These are phyloP conservation scores for Ceratocystiopsis sp. DNA, from an alignment of 2,329 filamentous ascomycete species.

Conservation along the genomic window DNA sequence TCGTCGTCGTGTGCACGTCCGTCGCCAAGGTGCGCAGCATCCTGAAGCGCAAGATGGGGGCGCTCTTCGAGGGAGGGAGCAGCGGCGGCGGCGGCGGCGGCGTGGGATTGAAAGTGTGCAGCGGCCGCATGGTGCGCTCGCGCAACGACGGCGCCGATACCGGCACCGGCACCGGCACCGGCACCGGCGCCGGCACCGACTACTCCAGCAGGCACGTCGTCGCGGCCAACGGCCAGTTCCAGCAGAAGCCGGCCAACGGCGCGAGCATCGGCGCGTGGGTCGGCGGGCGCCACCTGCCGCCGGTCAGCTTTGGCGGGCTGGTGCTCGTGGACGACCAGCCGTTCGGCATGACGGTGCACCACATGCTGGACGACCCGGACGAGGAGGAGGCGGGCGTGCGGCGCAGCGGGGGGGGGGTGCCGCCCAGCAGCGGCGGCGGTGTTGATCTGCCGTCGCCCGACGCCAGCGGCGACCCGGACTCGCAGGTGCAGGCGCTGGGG, in stretches of 20 bases:
- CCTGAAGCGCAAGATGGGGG: constrained; percentile 48
- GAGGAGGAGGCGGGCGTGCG: constrained; percentile 9
- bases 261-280: constrained; percentile 88
- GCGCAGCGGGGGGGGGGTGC: constrained; percentile 12
- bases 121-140: constrained; percentile 11
- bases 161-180: not conserved
- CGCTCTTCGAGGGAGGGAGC: constrained; percentile 44
- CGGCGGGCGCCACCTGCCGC: constrained; percentile 68
- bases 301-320: constrained; percentile 79
- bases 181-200: not conserved
- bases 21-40: constrained; percentile 56
- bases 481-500: constrained; percentile 15
- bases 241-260: constrained; percentile 63
- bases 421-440: constrained; percentile 5
- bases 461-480: constrained; percentile 11
- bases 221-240: constrained; percentile 56
- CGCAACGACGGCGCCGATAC: not conserved
- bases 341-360: constrained; percentile 91
- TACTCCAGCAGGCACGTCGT: constrained; percentile 17
- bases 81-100: constrained; percentile 44
- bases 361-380: constrained; percentile 70
- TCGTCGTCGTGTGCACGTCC: constrained; percentile 61
- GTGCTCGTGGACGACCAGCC: constrained; percentile 70
- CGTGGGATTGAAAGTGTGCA: constrained; percentile 14
- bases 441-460: constrained; percentile 6